Conservation (phyloP, 2,329 filamentous ascomycete genomes). For the Hyphodiscus sp. region DNA sequence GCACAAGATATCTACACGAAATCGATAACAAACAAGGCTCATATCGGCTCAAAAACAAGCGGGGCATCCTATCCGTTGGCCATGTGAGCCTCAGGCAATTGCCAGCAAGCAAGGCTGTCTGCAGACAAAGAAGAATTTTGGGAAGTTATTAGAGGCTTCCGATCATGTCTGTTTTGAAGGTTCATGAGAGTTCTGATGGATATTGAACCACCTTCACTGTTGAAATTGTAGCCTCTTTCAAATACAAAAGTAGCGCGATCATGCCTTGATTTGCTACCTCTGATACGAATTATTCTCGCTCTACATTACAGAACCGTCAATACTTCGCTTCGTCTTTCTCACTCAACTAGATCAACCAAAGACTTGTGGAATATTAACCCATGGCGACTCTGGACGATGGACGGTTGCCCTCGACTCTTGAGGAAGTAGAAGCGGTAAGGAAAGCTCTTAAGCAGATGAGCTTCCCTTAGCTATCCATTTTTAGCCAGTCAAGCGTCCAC, state of each 20-base stretch:
- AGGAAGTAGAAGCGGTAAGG: slow-evolving; percentile 28
- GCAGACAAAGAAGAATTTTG: not conserved
- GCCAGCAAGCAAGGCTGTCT: not conserved
- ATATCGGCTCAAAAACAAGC: not conserved
- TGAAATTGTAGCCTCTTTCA: not conserved
- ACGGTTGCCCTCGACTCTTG: slow-evolving; percentile 24
- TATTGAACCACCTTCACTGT: not conserved
- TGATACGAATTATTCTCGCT: not conserved
- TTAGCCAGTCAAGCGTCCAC: not conserved
- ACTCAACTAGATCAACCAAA: not conserved
- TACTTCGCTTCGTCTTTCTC: slow-evolving; percentile 3
- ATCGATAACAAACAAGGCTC: not conserved
- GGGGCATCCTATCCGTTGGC: not conserved
- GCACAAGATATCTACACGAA: not conserved
- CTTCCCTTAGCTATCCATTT: not conserved
- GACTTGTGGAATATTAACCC: not conserved
- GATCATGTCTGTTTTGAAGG: not conserved
- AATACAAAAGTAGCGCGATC: not conserved
- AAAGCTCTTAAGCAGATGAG: not conserved
- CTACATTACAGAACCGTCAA: not conserved
- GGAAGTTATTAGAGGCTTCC: not conserved
- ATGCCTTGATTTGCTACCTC: not conserved
- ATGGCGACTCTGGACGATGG: slow-evolving; percentile 16
- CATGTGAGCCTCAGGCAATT: not conserved
- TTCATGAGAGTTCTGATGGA: not conserved